Conservation (phyloP, 768 basidiomycete species). For the Russula brevipes region DNA sequence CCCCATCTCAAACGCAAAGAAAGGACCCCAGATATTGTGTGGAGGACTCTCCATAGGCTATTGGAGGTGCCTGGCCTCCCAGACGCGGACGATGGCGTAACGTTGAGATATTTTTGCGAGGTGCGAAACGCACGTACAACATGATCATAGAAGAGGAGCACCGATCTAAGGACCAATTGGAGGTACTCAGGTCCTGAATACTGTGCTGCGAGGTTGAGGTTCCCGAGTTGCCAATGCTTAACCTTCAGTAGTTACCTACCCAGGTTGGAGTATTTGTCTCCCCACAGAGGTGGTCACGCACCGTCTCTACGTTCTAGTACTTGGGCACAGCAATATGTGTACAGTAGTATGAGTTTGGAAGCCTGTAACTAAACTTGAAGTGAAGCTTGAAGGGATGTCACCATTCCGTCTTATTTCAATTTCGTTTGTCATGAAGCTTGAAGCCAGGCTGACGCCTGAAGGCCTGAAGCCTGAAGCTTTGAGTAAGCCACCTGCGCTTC, state of each 20-base stretch:
- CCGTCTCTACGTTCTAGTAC: background rate
- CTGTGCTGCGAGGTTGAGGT: background rate
- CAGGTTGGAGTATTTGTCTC: background rate
- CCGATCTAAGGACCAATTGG: background rate
- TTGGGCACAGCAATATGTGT: too few relatives aligned
- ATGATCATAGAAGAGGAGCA: background rate
- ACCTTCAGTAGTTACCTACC: background rate
- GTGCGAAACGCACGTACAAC: background rate
- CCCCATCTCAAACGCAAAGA: too few relatives aligned
- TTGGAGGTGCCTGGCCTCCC: background rate
- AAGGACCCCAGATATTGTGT: too few relatives aligned
- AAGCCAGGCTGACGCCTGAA: too few relatives aligned
- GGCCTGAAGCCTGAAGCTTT: too few relatives aligned
- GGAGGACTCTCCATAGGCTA: background rate
- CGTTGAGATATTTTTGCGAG: background rate
- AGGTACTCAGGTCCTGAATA: background rate
- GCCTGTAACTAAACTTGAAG: too few relatives aligned
- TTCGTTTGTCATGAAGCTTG: too few relatives aligned
- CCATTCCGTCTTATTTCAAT: too few relatives aligned
- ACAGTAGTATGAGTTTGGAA: too few relatives aligned
- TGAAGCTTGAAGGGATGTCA: too few relatives aligned
- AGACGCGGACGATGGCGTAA: background rate
- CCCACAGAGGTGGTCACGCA: background rate
- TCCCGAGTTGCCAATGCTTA: background rate
- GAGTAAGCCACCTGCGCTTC: too few relatives aligned